Conservation (phyloP, 331 rosid genomes). For the Pyracantha coccinea region DNA sequence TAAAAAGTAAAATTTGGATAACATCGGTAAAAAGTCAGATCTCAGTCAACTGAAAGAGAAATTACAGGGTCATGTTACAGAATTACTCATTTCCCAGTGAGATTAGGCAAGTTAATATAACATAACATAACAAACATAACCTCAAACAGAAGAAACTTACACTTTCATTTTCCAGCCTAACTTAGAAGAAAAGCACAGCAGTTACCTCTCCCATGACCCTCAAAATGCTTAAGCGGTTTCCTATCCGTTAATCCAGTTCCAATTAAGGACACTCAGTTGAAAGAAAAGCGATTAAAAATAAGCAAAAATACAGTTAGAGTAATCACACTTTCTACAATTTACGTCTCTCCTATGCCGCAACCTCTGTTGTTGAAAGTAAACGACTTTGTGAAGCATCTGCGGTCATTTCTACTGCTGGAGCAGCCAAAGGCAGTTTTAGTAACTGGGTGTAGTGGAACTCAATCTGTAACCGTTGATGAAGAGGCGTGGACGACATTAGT, state of each 20-base stretch:
- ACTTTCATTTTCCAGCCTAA: constrained; percentile 21
- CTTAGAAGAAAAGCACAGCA: constrained; percentile 2
- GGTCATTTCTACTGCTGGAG: constrained; percentile 28
- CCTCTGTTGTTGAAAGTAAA: constrained; percentile 34
- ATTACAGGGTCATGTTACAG: constrained; percentile 28
- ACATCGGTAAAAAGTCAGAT: constrained; percentile 7
- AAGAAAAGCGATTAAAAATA: not conserved
- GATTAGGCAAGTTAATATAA: not conserved
- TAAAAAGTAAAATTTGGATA: constrained; percentile 22
- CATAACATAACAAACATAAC: too few relatives aligned
- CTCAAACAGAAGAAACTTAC: constrained; percentile 14
- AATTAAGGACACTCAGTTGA: constrained; percentile 23
- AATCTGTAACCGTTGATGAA: constrained; percentile 90
- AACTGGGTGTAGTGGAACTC: constrained; percentile 79
- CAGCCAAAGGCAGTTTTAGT: constrained; percentile 19
- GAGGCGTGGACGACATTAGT: constrained; percentile 66
- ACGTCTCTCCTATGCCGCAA: constrained; percentile 25
- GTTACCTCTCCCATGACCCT: constrained; percentile 20
- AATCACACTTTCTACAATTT: constrained; percentile 36
- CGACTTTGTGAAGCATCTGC: constrained; percentile 16
- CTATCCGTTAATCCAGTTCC: constrained; percentile 40
- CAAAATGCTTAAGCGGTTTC: constrained; percentile 21
- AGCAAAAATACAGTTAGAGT: constrained; percentile 36
- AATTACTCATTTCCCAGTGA: constrained; percentile 21
- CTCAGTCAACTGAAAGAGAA: constrained; percentile 16